phyloP scores from a whole-genome alignment of 352 stramenopile species.

The Globisporangium uncinulatum region DNA sequence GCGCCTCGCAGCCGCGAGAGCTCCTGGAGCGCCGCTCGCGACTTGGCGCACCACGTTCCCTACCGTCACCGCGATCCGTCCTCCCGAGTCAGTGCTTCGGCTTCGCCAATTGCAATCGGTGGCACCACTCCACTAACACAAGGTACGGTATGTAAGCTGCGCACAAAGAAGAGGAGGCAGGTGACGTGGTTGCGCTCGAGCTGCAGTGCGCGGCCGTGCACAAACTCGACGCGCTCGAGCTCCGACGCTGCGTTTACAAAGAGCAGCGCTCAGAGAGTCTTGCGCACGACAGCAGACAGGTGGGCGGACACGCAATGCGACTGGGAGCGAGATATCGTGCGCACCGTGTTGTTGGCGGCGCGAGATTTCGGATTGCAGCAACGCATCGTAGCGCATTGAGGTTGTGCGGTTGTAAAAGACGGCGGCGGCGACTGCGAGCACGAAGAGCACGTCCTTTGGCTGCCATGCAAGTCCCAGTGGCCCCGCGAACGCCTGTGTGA shows the following conservation, averaged over 20 bases:
- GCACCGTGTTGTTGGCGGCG: constrained; percentile 10
- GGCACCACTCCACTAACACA: neutral
- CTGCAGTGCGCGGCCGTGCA: constrained; percentile 41
- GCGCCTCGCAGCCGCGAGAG: constrained; percentile 35
- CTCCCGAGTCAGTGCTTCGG: neutral
- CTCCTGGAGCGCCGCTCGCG: constrained; percentile 39
- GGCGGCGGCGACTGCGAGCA: constrained; percentile 41
- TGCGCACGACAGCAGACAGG: neutral
- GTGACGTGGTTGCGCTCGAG: constrained; percentile 59
- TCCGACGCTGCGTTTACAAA: constrained; percentile 20
- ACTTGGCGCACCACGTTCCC: constrained; percentile 61
- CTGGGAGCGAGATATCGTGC: neutral
- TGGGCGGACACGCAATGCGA: too few relatives aligned
- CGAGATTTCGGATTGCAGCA: constrained; percentile 21
- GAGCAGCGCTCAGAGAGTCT: neutral
- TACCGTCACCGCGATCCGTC: constrained; percentile 10
- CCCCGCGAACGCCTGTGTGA: constrained; percentile 39
- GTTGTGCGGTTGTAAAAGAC: constrained; percentile 51
- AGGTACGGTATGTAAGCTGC: neutral
- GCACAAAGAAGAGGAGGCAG: constrained; percentile 75
- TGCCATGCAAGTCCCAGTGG: constrained; percentile 33
- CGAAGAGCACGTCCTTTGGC: constrained; percentile 57
- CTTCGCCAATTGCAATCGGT: neutral
- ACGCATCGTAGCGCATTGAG: constrained; percentile 45
- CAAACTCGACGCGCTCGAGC: constrained; percentile 48